Percentiles rank a stretch among this genome's conserved stretches.
phyloP scores from a whole-genome alignment of 495 filamentous ascomycete genomes.

The Astrothelium subdiscretum region DNA sequence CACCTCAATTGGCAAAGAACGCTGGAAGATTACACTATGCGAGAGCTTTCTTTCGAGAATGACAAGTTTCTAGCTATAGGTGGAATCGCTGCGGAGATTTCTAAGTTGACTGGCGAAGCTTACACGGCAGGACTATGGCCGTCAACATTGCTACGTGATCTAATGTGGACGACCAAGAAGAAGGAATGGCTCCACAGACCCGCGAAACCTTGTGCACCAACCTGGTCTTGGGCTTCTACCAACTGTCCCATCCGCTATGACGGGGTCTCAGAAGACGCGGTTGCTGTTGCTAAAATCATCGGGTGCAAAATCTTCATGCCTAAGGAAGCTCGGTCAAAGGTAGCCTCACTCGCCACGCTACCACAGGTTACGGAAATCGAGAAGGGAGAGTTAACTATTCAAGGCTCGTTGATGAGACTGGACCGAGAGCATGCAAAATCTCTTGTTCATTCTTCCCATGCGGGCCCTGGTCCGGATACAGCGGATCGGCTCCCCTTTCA shows the following conservation, averaged over 20 bases:
- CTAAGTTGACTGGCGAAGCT: background rate
- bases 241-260: background rate
- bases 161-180: background rate
- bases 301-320: background rate
- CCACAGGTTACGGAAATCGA: background rate
- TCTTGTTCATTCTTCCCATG: background rate
- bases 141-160: background rate
- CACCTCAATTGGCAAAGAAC: background rate
- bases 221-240: background rate
- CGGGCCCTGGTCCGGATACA: background rate
- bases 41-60: background rate
- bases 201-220: background rate
- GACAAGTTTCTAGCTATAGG: background rate
- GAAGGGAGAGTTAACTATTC: background rate
- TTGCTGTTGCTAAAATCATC: background rate
- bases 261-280: background rate
- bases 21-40: background rate
- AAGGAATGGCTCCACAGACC: background rate
- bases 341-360: background rate
- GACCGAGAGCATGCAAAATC: background rate
- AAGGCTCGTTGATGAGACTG: background rate
- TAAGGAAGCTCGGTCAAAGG: background rate
- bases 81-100: background rate
- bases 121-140: background rate
- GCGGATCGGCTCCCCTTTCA: background rate